Percentiles rank a stretch among this genome's conserved stretches.
phyloP scores from a whole-genome alignment of 805 yeast genomes.

The Wickerhamomyces queroliae region DNA sequence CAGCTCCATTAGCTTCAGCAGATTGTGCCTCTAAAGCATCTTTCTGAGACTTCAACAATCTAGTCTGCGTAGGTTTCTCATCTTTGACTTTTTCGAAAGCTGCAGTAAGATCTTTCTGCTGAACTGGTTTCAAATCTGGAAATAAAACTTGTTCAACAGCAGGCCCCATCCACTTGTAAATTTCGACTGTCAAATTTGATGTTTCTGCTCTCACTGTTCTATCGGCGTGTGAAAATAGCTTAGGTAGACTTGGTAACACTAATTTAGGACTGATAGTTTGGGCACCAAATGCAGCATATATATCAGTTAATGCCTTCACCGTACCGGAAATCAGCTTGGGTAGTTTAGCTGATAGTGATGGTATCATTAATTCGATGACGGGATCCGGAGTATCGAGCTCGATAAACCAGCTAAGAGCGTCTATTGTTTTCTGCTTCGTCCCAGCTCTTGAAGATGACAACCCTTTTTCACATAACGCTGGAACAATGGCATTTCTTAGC shows the following conservation, averaged over 20 bases:
- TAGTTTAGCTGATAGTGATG: constrained; percentile 52
- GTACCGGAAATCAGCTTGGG: constrained; percentile 80
- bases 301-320: constrained; percentile 46
- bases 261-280: constrained; percentile 50
- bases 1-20: constrained; percentile 11
- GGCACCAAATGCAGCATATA: constrained; percentile 55
- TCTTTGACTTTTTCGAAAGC: constrained; percentile 52
- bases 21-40: constrained; percentile 28
- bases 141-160: constrained; percentile 52
- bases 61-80: constrained; percentile 42
- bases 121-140: constrained; percentile 81
- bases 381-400: constrained; percentile 65
- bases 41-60: constrained; percentile 51
- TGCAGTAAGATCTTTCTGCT: constrained; percentile 74
- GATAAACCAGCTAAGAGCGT: constrained; percentile 53
- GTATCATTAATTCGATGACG: constrained; percentile 60
- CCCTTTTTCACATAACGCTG: constrained; percentile 74
- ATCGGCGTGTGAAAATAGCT: constrained; percentile 81
- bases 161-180: constrained; percentile 69
- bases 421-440: constrained; percentile 61
- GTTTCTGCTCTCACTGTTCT: constrained; percentile 80
- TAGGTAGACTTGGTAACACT: constrained; percentile 52
- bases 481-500: constrained; percentile 37
- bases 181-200: constrained; percentile 55
- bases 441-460: constrained; percentile 68